Base-by-base conservation (phyloP, 2,329 filamentous ascomycete genomes). In the Neopestalotiopsis sp. region DNA sequence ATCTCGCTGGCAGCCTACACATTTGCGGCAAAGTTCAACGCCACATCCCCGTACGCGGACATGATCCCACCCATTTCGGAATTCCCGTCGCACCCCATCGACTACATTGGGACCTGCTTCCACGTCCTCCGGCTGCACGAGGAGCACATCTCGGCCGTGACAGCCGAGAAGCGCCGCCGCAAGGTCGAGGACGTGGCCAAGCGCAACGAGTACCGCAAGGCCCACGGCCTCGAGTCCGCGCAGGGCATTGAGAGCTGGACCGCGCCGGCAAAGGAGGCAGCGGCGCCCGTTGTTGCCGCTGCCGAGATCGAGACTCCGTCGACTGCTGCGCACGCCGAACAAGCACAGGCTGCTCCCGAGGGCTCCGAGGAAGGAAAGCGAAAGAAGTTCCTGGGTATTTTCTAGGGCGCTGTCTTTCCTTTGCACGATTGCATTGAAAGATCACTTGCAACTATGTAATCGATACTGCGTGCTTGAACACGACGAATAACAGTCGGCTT, bases 321-420 rank as follows among this genome's bases (percentile, higher is more conserved):
- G 49, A 38, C 68, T 4, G 66, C 61, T 7, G 59, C 67, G n/a
- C n/a, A n/a, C 38, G 66, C 67, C 12, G 68, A 30, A 68, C 58
- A 60, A 45, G 66, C 69, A 69, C 59, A 59, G 20, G 14, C 52
- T 13, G 17, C 34, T 10, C 60, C 58, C 24, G 63, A 34, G 30
- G 12, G 67, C 20, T 66, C 71, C 1, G 69, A 72, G 1, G 75
- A 78, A 1, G 76, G 73, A 24, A 89, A 84, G 81, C 83, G 90
- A 68, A 95, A 94, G 88, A 95, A 93, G 84, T 95, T 92, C 89
- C 84, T 96, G 75, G 94, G 94, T 14, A 91, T 97, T 76, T 97
- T 94, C 86, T 94, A 78, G 77, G 68, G 57, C 1, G 17, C 10
- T 30, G 6, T n/a, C 20, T 9, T 52, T 20, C 45, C 1, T 49